A percentile compares a stretch with the other conserved stretches of the same genome.
These are phyloP conservation scores for Debaryomyces prosopidis DNA, from an alignment of 805 yeast genomes.

Conservation along the genomic window DNA sequence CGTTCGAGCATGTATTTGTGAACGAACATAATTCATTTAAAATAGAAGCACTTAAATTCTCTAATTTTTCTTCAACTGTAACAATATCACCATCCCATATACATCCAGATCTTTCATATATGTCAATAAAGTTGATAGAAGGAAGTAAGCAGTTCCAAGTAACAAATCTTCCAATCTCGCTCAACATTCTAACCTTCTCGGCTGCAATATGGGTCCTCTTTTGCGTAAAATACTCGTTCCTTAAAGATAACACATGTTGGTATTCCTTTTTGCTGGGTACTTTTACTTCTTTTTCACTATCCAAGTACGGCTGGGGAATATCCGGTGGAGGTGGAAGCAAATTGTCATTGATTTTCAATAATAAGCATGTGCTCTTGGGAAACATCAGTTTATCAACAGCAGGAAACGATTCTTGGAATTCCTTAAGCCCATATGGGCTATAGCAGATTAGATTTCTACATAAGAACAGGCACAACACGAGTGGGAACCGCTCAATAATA, in stretches of 20 bases:
- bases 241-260: conserved; percentile 23
- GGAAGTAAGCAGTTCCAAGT: conserved; percentile 28
- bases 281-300: conserved; percentile 38
- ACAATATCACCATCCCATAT: conserved; percentile 17
- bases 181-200: conserved; percentile 39
- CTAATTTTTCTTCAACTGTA: conserved; percentile 8
- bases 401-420: conserved; percentile 11
- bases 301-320: conserved; percentile 44
- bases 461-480: conserved; percentile 9
- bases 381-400: conserved; percentile 5
- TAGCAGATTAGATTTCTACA: conserved; percentile 7
- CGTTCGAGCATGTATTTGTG: conserved; percentile 11
- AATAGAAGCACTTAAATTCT: conserved; percentile 15
- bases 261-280: conserved; percentile 38
- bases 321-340: conserved; percentile 41
- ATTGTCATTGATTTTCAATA: conserved; percentile 28
- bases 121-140: conserved; percentile 13
- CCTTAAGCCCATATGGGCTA: conserved; percentile 5
- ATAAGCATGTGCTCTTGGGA: conserved; percentile 31
- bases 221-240: conserved; percentile 41
- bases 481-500: conserved; percentile 6
- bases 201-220: conserved; percentile 41
- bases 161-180: conserved; percentile 33
- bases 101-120: conserved; percentile 23
- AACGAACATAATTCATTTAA: conserved; percentile 18